phyloP scores from a whole-genome alignment of 2,329 filamentous ascomycete genomes.

The Phialemonium atrogriseum region DNA sequence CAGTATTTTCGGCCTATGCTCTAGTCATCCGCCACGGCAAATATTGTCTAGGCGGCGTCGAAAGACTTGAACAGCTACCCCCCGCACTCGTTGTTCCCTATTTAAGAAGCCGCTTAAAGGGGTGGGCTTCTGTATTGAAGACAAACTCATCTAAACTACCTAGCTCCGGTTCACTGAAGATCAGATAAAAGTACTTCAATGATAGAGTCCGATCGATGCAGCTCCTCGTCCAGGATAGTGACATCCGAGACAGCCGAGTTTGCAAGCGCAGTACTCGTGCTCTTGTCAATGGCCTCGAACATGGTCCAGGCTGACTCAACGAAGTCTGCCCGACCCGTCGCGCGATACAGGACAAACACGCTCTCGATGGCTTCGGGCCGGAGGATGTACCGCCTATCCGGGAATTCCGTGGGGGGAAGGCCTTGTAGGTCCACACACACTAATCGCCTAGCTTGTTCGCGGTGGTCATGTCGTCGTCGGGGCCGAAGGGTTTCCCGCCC shows the following conservation, averaged over 20 bases:
- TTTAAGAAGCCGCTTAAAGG: no score
- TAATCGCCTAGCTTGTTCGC: slow-evolving; percentile 46
- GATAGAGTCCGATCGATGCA: no score
- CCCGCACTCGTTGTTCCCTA: no score
- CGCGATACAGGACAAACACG: slow-evolving; percentile 44
- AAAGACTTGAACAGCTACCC: no score
- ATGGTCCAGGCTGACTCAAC: slow-evolving; percentile 45
- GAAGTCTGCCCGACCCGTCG: slow-evolving; percentile 37
- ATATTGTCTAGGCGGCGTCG: no score
- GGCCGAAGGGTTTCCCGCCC: slow-evolving; percentile 52
- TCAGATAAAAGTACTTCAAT: no score
- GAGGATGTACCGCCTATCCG: slow-evolving; percentile 41
- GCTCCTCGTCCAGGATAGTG: no score
- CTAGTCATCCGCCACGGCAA: no score
- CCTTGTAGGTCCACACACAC: slow-evolving; percentile 54
- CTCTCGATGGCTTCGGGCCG: slow-evolving; percentile 25
- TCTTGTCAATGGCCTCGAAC: slow-evolving; percentile 36
- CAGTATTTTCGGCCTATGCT: no score
- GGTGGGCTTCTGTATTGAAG: no score
- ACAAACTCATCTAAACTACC: no score
- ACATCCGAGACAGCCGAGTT: slow-evolving; percentile 41
- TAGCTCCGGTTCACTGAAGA: no score
- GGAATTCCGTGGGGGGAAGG: slow-evolving; percentile 55
- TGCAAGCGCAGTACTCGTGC: slow-evolving; percentile 37
- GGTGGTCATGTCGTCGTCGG: slow-evolving; percentile 43